Conservation (phyloP, 2,329 filamentous ascomycete species). For the Sclerotinia borealis region DNA sequence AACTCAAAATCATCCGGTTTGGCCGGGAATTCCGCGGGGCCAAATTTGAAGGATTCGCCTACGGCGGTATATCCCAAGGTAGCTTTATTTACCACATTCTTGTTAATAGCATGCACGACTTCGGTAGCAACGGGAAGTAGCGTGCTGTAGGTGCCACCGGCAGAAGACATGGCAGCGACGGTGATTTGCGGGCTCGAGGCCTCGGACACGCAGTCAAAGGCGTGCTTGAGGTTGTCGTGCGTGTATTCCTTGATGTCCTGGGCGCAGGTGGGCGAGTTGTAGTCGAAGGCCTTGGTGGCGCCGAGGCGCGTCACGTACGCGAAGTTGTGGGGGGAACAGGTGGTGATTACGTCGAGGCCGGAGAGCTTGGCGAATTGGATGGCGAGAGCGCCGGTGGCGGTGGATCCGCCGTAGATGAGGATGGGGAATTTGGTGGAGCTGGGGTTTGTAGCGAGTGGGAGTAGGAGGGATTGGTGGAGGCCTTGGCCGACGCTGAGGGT, state of each 20-base stretch:
- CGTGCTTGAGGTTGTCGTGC: conserved; percentile 38
- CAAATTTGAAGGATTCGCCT: conserved; percentile 34
- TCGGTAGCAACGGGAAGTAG: conserved; percentile 36
- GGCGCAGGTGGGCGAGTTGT: conserved; percentile 39
- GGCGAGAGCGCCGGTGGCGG: conserved; percentile 44
- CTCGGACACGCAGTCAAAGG: conserved; percentile 45
- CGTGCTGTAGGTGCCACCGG: conserved; percentile 36
- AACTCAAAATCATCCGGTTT: conserved; percentile 34
- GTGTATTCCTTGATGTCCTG: conserved; percentile 42
- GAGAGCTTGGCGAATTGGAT: conserved; percentile 44
- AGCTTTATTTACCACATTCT: conserved; percentile 23
- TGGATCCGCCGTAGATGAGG: conserved; percentile 46
- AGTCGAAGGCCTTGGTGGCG: conserved; percentile 42
- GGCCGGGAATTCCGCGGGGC: conserved; percentile 16
- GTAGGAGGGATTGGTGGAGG: conserved; percentile 41
- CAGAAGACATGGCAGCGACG: conserved; percentile 36
- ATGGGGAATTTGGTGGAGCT: conserved; percentile 36
- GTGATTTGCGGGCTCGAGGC: conserved; percentile 33
- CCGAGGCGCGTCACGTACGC: conserved; percentile 42
- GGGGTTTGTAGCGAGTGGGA: conserved; percentile 41
- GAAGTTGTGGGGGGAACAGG: conserved; percentile 43
- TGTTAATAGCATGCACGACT: conserved; percentile 39
- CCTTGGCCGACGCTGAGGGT: conserved; percentile 40
- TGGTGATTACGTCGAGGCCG: conserved; percentile 37
- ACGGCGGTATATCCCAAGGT: conserved; percentile 39